Conservation (phyloP, 192 early-diverging fungal genomes). For the Thamnidium elegans region DNA sequence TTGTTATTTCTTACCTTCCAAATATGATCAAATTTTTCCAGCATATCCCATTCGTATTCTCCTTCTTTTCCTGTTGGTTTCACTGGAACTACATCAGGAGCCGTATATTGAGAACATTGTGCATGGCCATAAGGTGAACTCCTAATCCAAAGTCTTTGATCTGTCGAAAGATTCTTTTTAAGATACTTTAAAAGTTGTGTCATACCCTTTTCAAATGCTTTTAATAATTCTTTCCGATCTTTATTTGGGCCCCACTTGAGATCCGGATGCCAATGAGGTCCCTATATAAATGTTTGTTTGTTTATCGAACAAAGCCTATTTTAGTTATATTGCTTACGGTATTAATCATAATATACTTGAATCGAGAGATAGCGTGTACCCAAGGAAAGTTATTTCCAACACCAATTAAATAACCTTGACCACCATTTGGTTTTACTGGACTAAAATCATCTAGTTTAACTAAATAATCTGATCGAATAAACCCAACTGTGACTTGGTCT, state of each 20-base stretch:
- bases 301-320: not conserved
- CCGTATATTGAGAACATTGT: constrained; percentile 31
- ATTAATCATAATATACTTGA: constrained; percentile 35
- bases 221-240: constrained; percentile 18
- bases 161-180: constrained; percentile 10
- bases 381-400: constrained; percentile 29
- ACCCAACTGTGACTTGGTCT: constrained; percentile 14
- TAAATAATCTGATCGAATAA: constrained; percentile 30
- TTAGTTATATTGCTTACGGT: constrained; percentile 17
- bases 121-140: constrained; percentile 34
- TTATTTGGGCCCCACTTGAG: constrained; percentile 24
- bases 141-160: constrained; percentile 27
- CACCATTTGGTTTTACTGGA: constrained; percentile 17
- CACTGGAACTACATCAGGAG: constrained; percentile 8
- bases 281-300: not conserved
- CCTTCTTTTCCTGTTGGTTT: constrained; percentile 22
- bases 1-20: constrained; percentile 34
- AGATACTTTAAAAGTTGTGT: constrained; percentile 19
- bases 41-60: constrained; percentile 35
- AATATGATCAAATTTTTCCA: constrained; percentile 23
- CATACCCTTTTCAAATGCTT: constrained; percentile 23
- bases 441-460: constrained; percentile 27
- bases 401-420: constrained; percentile 24
- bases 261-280: constrained; percentile 33
- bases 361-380: constrained; percentile 27